phyloP scores from a whole-genome alignment of 2,329 filamentous ascomycete genomes.

The Fusarium musae region DNA sequence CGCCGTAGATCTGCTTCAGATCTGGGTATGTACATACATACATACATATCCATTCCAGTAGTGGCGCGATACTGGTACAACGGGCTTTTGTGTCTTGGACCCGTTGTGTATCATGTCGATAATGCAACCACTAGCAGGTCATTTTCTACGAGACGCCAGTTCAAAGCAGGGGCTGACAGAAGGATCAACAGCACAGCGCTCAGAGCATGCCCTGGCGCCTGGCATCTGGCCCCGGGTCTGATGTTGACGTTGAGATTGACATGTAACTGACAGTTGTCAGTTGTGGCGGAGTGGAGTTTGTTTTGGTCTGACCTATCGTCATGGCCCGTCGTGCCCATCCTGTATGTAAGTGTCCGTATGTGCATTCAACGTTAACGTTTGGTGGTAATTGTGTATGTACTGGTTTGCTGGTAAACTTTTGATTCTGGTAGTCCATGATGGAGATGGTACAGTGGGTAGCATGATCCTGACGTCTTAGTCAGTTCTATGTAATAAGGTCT shows the following conservation, averaged over 20 bases:
- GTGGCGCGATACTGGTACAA: conserved; percentile 25
- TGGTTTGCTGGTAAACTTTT: conserved; percentile 3
- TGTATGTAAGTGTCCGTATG: background rate
- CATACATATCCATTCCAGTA: background rate
- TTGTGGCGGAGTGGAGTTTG: conserved; percentile 36
- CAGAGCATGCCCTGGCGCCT: background rate
- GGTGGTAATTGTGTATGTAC: background rate
- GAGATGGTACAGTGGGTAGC: conserved; percentile 11
- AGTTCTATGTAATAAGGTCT: conserved; percentile 24
- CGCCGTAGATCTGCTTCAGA: conserved; percentile 26
- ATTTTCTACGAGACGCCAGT: conserved; percentile 8
- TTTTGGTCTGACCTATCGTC: conserved; percentile 9
- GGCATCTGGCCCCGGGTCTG: background rate
- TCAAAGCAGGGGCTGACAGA: conserved; percentile 5
- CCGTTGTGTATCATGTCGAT: conserved; percentile 24
- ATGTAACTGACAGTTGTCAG: conserved; percentile 32
- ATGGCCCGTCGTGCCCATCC: conserved; percentile 9
- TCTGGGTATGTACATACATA: conserved; percentile 1
- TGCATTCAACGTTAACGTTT: conserved; percentile 14
- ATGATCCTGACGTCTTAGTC: conserved; percentile 32
- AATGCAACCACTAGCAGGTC: conserved; percentile 18
- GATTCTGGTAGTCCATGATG: conserved; percentile 4
- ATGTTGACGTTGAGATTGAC: conserved; percentile 12
- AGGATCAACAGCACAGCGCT: background rate
- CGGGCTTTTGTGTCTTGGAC: conserved; percentile 17